Percentiles rank a stretch among this genome's conserved stretches.
Conservation (phyloP, 148 eudicot species). For the Rhododendron williamsianum region DNA sequence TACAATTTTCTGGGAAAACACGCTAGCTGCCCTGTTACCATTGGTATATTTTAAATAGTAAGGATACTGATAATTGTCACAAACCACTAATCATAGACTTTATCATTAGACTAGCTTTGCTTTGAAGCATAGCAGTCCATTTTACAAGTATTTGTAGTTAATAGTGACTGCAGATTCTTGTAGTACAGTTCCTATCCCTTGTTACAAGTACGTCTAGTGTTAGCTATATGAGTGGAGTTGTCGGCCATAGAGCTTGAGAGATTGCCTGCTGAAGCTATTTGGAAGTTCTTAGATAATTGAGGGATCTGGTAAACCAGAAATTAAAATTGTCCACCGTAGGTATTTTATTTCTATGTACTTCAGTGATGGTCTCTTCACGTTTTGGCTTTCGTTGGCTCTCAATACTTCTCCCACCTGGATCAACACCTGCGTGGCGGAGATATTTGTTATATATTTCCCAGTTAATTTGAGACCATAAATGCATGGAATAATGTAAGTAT, state of each 20-base stretch:
- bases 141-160: background rate
- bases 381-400: slow-evolving; percentile 22
- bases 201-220: background rate
- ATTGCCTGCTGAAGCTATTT: slow-evolving; percentile 22
- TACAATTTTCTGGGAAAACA: background rate
- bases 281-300: slow-evolving; percentile 20
- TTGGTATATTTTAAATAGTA: too few species aligned
- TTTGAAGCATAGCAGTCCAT: background rate
- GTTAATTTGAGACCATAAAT: background rate
- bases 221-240: background rate
- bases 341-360: slow-evolving; percentile 32
- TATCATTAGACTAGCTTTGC: background rate
- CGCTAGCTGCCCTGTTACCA: background rate
- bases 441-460: background rate
- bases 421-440: background rate
- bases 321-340: slow-evolving; percentile 24
- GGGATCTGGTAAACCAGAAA: slow-evolving; percentile 36
- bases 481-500: background rate
- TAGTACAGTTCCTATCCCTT: background rate
- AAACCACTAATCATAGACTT: background rate
- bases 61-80: too few species aligned
- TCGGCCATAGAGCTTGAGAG: background rate
- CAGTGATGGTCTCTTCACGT: slow-evolving; percentile 15
- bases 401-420: slow-evolving; percentile 20
- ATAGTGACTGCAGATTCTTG: background rate